Percentiles rank a stretch among this genome's conserved stretches.
phyloP scores from a whole-genome alignment of 2,329 filamentous ascomycete genomes.

The Sordariomycetes sp. region DNA sequence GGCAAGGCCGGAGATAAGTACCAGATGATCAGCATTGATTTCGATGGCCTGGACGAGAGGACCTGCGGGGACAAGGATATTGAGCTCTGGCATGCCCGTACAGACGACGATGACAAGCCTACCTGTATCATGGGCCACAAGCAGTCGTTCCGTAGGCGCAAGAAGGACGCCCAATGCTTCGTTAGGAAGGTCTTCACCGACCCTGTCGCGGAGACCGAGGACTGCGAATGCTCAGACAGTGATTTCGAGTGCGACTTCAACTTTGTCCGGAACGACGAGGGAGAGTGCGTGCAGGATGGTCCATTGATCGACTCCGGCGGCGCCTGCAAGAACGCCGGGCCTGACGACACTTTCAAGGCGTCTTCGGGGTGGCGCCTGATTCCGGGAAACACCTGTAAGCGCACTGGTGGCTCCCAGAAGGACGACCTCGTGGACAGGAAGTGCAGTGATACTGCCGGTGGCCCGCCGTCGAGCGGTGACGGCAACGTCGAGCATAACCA shows the following conservation, averaged over 20 bases:
- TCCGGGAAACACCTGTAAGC: conserved; percentile 64
- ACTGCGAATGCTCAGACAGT: conserved; percentile 67
- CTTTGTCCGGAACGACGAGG: conserved; percentile 50
- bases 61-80: conserved; percentile 70
- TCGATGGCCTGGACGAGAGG: conserved; percentile 64
- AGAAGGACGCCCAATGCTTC: conserved; percentile 81
- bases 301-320: conserved; percentile 54
- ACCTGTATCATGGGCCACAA: conserved; percentile 94
- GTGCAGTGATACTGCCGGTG: conserved; percentile 44
- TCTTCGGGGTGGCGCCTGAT: conserved; percentile 88
- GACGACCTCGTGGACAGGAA: conserved; percentile 62
- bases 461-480: conserved; percentile 25
- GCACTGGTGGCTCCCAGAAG: conserved; percentile 46
- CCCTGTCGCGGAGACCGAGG: conserved; percentile 51
- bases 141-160: conserved; percentile 74
- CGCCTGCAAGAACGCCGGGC: conserved; percentile 51
- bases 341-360: conserved; percentile 64
- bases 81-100: conserved; percentile 77
- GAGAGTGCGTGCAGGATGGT: conserved; percentile 54
- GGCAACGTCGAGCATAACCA: conserved; percentile 53
- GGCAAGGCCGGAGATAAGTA: conserved; percentile 43
- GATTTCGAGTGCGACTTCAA: conserved; percentile 98
- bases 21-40: conserved; percentile 67
- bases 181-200: conserved; percentile 77
- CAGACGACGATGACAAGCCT: conserved; percentile 66